Conservation (phyloP, 257 asterid species). For the Primulina tabacum region DNA sequence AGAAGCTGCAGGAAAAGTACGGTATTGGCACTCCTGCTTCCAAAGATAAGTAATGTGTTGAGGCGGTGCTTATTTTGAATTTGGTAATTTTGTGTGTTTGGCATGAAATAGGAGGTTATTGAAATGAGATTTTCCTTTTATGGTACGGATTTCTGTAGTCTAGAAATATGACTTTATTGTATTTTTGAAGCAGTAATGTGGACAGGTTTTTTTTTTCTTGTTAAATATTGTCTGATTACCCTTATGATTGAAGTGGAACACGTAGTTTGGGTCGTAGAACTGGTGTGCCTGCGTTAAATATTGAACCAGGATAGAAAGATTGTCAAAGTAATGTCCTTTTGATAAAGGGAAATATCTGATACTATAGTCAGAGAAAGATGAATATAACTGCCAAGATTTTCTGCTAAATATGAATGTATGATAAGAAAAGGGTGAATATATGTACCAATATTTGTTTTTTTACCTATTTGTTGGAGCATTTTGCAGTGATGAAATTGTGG, state of each 20-base stretch:
- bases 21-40: constrained; percentile 54
- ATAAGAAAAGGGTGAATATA: too few relatives aligned
- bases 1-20: constrained; percentile 82
- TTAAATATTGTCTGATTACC: not conserved
- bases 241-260: not conserved
- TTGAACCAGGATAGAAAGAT: not conserved
- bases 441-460: not conserved
- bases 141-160: not conserved
- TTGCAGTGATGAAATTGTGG: not conserved
- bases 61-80: not conserved
- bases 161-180: not conserved
- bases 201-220: not conserved
- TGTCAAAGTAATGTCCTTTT: too few relatives aligned
- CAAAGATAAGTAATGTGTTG: constrained; percentile 49
- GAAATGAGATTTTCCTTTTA: not conserved
- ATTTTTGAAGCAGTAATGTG: not conserved
- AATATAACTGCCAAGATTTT: not conserved
- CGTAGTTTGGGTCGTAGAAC: not conserved
- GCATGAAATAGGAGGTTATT: not conserved
- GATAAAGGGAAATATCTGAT: not conserved
- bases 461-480: too few relatives aligned
- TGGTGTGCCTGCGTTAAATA: not conserved
- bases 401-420: not conserved
- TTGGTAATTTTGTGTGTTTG: not conserved
- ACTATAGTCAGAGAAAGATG: not conserved